phyloP scores from a whole-genome alignment of 768 basidiomycete species.

The Lactarius vividus region DNA sequence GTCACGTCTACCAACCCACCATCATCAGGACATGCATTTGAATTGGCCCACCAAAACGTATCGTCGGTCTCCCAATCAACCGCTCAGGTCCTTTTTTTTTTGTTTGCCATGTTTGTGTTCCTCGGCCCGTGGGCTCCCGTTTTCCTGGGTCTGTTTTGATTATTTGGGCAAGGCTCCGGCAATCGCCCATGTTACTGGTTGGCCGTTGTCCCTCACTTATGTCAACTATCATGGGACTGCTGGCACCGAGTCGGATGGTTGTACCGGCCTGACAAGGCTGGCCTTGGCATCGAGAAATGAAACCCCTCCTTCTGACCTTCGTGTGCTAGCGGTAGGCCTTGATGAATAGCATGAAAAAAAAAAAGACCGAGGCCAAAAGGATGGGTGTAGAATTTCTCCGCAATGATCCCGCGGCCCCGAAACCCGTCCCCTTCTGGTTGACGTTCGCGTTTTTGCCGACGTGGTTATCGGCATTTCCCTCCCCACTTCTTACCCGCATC shows the following conservation, averaged over 20 bases:
- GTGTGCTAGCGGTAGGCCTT: neutral
- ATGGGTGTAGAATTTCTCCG: neutral
- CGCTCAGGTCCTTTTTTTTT: neutral
- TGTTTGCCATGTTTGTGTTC: neutral
- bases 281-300: neutral
- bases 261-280: neutral
- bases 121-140: conserved; percentile 16
- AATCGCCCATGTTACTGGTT: neutral
- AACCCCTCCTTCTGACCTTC: neutral
- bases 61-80: neutral
- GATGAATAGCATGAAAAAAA: neutral
- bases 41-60: neutral
- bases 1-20: conserved; percentile 6
- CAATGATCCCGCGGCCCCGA: conserved; percentile 7
- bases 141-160: conserved; percentile 9
- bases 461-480: conserved; percentile 12
- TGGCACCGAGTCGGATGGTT: neutral
- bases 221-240: conserved; percentile 9
- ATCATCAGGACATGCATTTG: neutral
- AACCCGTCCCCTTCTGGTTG: neutral
- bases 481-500: conserved; percentile 7
- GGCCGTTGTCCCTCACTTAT: conserved; percentile 10
- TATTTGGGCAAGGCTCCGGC: conserved; percentile 15
- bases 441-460: neutral
- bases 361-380: conserved; percentile 1